Percentiles rank a stretch among this genome's conserved stretches.
Conservation (phyloP, 164 flowering plant genomes). For the Sextonia rubra region DNA sequence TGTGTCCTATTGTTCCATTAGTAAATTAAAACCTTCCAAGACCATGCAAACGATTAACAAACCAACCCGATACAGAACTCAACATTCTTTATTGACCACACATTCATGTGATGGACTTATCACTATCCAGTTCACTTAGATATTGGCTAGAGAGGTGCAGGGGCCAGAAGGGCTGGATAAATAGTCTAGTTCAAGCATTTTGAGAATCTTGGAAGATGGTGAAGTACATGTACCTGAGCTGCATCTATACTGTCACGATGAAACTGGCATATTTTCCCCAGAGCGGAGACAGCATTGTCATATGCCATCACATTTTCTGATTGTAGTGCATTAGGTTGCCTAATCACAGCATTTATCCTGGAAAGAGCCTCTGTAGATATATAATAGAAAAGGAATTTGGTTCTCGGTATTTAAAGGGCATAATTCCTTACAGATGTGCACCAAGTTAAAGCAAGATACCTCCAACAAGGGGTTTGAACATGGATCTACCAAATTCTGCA, state of each 20-base stretch:
- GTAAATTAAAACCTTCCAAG: too few species aligned
- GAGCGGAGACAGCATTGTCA: conserved; percentile 70
- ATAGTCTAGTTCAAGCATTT: background rate
- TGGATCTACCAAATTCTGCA: conserved; percentile 91
- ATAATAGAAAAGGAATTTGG: background rate
- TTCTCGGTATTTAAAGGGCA: background rate
- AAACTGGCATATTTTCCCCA: conserved; percentile 65
- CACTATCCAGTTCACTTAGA: background rate
- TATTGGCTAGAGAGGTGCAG: background rate
- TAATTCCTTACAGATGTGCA: conserved; percentile 5
- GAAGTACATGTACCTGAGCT: conserved; percentile 35
- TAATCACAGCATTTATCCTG: conserved; percentile 62
- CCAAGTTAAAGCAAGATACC: conserved; percentile 34
- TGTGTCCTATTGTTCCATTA: too few species aligned
- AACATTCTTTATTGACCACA: background rate
- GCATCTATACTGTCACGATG: conserved; percentile 63
- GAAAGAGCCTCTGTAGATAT: conserved; percentile 83
- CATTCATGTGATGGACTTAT: background rate
- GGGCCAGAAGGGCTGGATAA: background rate
- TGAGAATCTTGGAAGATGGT: background rate
- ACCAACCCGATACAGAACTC: too few species aligned
- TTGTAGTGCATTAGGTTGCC: conserved; percentile 48
- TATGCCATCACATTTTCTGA: conserved; percentile 55
- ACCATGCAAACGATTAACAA: too few species aligned
- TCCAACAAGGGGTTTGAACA: conserved; percentile 82